Base-by-base conservation (phyloP, 2,329 filamentous ascomycete species). In the Neofusicoccum parvum region DNA sequence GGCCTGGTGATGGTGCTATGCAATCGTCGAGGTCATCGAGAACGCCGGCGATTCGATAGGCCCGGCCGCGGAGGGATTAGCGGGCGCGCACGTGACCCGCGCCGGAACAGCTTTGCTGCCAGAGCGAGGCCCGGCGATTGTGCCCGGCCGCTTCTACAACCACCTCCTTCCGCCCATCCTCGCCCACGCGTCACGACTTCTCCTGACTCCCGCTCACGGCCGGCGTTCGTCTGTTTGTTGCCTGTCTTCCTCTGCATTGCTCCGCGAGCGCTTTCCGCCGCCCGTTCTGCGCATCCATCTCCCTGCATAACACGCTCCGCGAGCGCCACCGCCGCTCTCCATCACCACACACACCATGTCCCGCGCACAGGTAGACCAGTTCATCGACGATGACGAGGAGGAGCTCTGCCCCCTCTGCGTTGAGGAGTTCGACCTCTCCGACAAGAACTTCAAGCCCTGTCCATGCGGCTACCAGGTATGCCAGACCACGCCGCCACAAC, bases 341-440 rank as follows among this genome's bases (percentile, higher is more conserved):
- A 66, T 66, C 58, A 45, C 65, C 51, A 49, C 62, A 39, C 53
- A 50, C 72, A 72, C 67, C 71, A 84, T 84, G 82, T 82, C 81
- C 65, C 79, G 81, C 70, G 76, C 78, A 69, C 76, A 78, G 69
- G 80, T 82, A 71, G 82, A 84, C 72, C 81, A 83, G 78, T 83
- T 84, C 75, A 82, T 84, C 78, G 82, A 83, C 72, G 82, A 83
- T 68, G 82, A 84, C 69, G 78, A 79, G 69, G 79, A 81, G 65
- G 82, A 84, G 74, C 80, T 78, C 73, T 99, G 95, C 80, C 95
- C 95, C 71, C 90, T 99, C 69, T 99, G 95, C 78, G 96, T 99
- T 76, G 95, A 99, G 81, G 96, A 99, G 82, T 96, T 99, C 76
- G 96, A 99, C 80, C 88, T 99, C 59, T 96, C 93, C 48, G 95